phyloP scores from a whole-genome alignment of 2,329 filamentous ascomycete species.

The Scedosporium apiospermum region DNA sequence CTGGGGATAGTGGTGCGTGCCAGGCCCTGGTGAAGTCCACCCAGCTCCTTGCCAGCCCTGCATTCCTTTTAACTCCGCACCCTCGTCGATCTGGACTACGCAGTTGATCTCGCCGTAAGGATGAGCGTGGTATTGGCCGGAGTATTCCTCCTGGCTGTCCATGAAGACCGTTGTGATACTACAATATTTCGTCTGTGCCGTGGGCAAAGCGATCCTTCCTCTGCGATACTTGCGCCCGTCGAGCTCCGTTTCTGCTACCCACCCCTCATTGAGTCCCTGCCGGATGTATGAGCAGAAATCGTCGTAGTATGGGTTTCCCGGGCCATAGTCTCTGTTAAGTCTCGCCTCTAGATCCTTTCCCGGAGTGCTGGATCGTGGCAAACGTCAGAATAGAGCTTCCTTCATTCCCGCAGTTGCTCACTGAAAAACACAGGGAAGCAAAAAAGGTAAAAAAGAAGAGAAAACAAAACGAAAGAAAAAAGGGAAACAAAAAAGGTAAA shows the following conservation, averaged over 20 bases:
- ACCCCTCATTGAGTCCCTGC: conserved; percentile 31
- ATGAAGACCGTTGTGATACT: conserved; percentile 50
- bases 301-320: conserved; percentile 31
- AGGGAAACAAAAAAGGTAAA: no score
- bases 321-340: conserved; percentile 33
- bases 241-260: conserved; percentile 32
- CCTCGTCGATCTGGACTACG: conserved; percentile 37
- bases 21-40: conserved; percentile 44
- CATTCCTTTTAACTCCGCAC: conserved; percentile 44
- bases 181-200: conserved; percentile 36
- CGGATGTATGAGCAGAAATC: conserved; percentile 28
- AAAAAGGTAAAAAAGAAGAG: no score
- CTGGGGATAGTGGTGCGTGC: conserved; percentile 48
- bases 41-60: conserved; percentile 45
- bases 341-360: conserved; percentile 32
- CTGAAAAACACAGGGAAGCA: background rate
- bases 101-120: conserved; percentile 48
- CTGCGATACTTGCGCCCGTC: conserved; percentile 36
- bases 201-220: conserved; percentile 35
- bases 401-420: no score
- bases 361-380: conserved; percentile 24
- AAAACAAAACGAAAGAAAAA: no score
- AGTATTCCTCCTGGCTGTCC: conserved; percentile 36
- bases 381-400: background rate
- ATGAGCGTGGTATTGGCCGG: conserved; percentile 43